Percentiles rank a stretch among this genome's conserved stretches.
Conservation (phyloP, 257 asterid genomes). For the Solanum rostratum region DNA sequence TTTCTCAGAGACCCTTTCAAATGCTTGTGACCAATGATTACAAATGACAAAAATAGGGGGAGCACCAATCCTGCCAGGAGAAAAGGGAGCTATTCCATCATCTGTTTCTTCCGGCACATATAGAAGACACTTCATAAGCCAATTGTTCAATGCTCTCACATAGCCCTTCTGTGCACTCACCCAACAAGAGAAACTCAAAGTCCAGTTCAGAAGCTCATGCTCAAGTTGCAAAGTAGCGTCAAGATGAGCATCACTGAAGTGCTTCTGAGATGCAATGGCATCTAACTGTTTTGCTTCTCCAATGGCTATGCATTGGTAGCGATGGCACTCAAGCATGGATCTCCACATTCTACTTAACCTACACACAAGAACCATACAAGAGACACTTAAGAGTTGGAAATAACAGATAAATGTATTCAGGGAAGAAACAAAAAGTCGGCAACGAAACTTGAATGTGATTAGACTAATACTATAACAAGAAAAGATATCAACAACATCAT, state of each 20-base stretch:
- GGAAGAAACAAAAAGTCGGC: neutral
- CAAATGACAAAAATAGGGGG: conserved; percentile 77
- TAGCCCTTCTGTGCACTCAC: conserved; percentile 66
- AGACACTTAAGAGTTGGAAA: neutral
- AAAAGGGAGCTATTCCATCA: conserved; percentile 83
- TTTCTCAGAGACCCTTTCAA: conserved; percentile 67
- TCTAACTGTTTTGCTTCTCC: conserved; percentile 69
- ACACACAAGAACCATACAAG: neutral
- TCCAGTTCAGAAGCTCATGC: conserved; percentile 75
- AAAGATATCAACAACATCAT: neutral
- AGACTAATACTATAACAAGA: neutral
- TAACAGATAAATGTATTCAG: neutral
- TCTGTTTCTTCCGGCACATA: conserved; percentile 89
- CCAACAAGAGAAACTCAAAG: conserved; percentile 75
- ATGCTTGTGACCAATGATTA: conserved; percentile 77
- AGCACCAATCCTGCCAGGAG: conserved; percentile 92
- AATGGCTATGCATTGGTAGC: conserved; percentile 65
- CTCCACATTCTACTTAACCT: conserved; percentile 92
- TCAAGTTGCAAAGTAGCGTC: conserved; percentile 81
- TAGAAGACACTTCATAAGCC: conserved; percentile 90
- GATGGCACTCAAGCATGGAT: conserved; percentile 89
- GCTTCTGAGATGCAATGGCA: conserved; percentile 54
- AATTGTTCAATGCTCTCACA: conserved; percentile 56
- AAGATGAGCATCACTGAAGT: conserved; percentile 58
- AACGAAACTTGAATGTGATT: neutral